Evolutionary conservation across 768 basidiomycete genomes (phyloP), one percentile per base, ranked within the genome.

Genomic region (Boletus speciosus): DNA sequence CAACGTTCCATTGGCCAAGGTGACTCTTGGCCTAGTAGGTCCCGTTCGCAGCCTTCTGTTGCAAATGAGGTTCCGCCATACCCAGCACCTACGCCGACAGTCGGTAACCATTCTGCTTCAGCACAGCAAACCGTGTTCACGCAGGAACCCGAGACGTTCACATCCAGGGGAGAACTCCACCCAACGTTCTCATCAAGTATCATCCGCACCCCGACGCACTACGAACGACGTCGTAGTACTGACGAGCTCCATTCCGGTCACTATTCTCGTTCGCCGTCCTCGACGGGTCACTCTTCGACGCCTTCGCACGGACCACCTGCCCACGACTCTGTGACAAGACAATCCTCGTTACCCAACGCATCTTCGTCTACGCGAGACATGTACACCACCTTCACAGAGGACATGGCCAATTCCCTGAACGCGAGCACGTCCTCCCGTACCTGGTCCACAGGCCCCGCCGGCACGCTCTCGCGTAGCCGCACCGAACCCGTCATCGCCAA

Each of bases 161-260:
- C 79, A 0, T 65, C 79, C 6, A 73, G 72, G 52, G 71, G 65
- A 19, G 78, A 82, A 14, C 78, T 88, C 16, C 80, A 82, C 41
- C 75, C 85, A 1, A 88, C 88, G 1, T 90, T 89, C 61, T 84
- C 84, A 2, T 62, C 80, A n/a, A 81, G 73, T 51, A 84, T 88
- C 65, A 74, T 89, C 32, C 84, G 88, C 45, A 86, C 82, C 4
- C 88, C 88, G 2, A 75, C 77, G 6, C 78, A 88, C 62, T 89
- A 88, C 55, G 65, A 66, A 19, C 55, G 54, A 4, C 5, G 68
- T 36, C 66, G 65, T 14, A 65, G 66, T 25, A 58, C 47, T 3
- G 70, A 73, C 21, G 69, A 70, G 6, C 19, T 40, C 12, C 51
- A 51, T 10, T 37, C 65, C 5, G 47, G 36, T 29, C 21, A 65